A percentile compares a stretch with the other conserved stretches of the same genome.
Evolutionary conservation across 208 protist species (phyloP).

Genomic region (Crithidia sp.): DNA sequence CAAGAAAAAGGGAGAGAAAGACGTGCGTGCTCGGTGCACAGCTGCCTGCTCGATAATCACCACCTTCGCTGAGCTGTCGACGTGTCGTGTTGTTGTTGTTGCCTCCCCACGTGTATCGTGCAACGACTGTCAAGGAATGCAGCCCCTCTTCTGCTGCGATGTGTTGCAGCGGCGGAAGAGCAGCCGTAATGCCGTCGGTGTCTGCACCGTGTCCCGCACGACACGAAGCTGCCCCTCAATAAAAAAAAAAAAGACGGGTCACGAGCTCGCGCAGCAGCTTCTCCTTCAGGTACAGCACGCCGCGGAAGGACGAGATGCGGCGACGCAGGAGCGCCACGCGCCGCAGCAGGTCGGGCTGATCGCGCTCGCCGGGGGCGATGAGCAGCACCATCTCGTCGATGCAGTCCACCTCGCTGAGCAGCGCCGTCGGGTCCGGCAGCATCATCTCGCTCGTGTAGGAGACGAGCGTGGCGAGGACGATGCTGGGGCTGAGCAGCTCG

Average conservation of each 20-base stretch:
- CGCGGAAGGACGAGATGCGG: conserved; percentile 66
- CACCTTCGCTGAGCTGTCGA: too few relatives aligned
- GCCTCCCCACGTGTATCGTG: too few relatives aligned
- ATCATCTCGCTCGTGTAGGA: conserved; percentile 70
- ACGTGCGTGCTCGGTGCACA: too few relatives aligned
- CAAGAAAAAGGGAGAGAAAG: not conserved
- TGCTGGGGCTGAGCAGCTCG: conserved; percentile 26
- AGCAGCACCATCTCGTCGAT: conserved; percentile 91
- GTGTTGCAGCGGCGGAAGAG: too few relatives aligned
- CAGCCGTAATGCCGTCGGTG: too few relatives aligned
- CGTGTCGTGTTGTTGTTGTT: too few relatives aligned
- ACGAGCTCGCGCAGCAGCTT: conserved; percentile 74
- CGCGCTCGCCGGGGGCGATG: conserved; percentile 74
- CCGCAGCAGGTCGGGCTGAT: conserved; percentile 86
- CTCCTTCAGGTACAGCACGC: conserved; percentile 76
- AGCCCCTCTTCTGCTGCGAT: too few relatives aligned
- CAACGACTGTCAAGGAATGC: too few relatives aligned
- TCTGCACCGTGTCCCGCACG: conserved; percentile 3
- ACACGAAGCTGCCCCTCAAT: conserved; percentile 71
- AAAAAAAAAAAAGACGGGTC: too few relatives aligned
- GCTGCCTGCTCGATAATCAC: too few relatives aligned
- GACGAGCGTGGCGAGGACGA: conserved; percentile 57
- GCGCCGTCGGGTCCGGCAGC: conserved; percentile 69
- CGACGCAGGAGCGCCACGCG: conserved; percentile 80
- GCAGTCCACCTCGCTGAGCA: conserved; percentile 82